Evolutionary conservation across 2,329 filamentous ascomycete species (phyloP), one percentile per base, ranked within the genome.

Genomic region (Diaporthe vexans): DNA sequence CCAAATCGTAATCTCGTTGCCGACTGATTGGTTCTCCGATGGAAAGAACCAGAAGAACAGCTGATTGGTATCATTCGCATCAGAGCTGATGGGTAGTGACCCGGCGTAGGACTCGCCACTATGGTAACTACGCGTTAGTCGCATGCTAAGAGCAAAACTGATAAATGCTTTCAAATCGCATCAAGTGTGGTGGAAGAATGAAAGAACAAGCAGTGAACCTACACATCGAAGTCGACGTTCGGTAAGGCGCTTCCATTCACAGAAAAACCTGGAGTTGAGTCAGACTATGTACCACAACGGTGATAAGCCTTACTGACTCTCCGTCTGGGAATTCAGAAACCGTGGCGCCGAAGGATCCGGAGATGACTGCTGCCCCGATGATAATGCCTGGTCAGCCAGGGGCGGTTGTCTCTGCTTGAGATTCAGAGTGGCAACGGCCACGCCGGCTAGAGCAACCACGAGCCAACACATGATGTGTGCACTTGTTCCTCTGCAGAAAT

Each of bases 21-120:
- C 82, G 0, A 85, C 84, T 15, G 84, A 78, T 4, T 83, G 79
- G 48, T 88, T 87, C 5, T 84, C 84, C 0, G 89, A 88, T 0
- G 90, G 91, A 71, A 91, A 92, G 83, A 91, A 92, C 89, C 89
- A 92, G 77, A 92, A 92, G 81, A 87, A 92, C 0, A 92, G 80
- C 37, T 75, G 61, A 35, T 67, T 67, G 43, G 61, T 52, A 17
- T 67, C 61, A n/a, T 87, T 80, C 0, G 82, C 79, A 19, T 83
- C 80, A 43, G 85, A 81, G 2, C 86, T 87, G 59, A 92, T 90
- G 2, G 91, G 90, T 33, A 92, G 79, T 51, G 90, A 79, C 21
- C 90, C 90, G 29, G 90, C 89, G 77, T 91, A 92, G 0, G 88
- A 91, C 81, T 92, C 90, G 70, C 88, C 88, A 52, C 43, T 48